These are phyloP conservation scores for Plasmodium cynomolgi DNA, from an alignment of 169 alveolate species.

Conservation along the genomic window DNA sequence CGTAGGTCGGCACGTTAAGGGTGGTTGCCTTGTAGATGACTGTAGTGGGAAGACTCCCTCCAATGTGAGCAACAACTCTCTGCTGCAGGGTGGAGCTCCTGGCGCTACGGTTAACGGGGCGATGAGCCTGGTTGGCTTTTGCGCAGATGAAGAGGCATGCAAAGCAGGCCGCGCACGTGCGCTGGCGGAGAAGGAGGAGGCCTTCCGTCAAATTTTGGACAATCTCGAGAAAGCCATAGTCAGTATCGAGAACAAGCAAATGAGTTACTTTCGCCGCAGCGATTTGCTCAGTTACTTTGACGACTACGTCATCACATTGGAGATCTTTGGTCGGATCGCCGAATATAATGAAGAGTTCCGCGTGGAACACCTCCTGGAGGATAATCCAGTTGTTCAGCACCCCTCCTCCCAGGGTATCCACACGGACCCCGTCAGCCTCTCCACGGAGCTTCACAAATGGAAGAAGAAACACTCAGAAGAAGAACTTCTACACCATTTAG, in stretches of 20 bases:
- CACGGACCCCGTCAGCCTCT: not conserved
- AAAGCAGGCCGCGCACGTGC: not conserved
- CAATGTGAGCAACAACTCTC: not conserved
- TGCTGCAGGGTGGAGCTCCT: not conserved
- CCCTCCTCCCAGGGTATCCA: not conserved
- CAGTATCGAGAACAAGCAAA: conserved; percentile 19
- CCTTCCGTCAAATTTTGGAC: not conserved
- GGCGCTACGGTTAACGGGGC: not conserved
- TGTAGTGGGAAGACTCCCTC: conserved; percentile 15
- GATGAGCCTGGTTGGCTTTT: not conserved
- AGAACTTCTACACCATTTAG: not conserved
- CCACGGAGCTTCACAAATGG: not conserved
- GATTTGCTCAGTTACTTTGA: conserved; percentile 12
- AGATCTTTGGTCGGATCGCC: conserved; percentile 4
- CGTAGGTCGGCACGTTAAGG: not conserved
- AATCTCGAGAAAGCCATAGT: conserved; percentile 15
- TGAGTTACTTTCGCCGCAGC: conserved; percentile 13
- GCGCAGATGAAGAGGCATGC: not conserved
- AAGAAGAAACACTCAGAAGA: conserved; percentile 28
- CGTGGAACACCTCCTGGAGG: not conserved
- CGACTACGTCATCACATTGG: conserved; percentile 24
- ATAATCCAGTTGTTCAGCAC: not conserved
- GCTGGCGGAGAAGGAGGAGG: not conserved
- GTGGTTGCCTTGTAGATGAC: not conserved
- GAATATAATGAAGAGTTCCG: conserved; percentile 15